phyloP scores from a whole-genome alignment of 129 eudicot genomes.

The Artemisia annua region DNA sequence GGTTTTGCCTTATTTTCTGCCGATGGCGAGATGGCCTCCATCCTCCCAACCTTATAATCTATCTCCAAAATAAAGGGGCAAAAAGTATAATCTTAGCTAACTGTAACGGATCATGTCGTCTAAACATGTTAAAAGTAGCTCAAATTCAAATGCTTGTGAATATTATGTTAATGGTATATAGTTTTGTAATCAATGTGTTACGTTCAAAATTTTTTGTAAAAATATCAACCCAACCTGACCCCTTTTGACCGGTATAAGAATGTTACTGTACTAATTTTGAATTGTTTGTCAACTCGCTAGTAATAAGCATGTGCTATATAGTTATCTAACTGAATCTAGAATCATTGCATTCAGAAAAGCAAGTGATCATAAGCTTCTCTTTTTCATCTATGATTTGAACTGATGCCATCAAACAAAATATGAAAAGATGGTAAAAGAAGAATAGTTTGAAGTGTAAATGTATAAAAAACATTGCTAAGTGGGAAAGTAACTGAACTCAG shows the following conservation, averaged over 20 bases:
- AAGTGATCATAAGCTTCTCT: slow-evolving; percentile 14
- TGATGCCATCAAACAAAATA: not conserved
- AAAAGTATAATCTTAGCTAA: too few species aligned
- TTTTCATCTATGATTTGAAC: slow-evolving; percentile 15
- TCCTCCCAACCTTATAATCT: too few species aligned
- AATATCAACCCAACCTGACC: not conserved
- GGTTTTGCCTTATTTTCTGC: too few species aligned
- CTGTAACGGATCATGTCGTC: too few species aligned
- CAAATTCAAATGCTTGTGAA: too few species aligned
- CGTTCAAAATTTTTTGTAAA: too few species aligned
- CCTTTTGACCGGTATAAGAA: not conserved
- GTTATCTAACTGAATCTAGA: slow-evolving; percentile 14
- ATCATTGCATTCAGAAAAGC: slow-evolving; percentile 21
- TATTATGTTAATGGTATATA: too few species aligned
- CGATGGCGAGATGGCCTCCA: too few species aligned
- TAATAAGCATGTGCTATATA: not conserved
- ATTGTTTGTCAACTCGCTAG: not conserved
- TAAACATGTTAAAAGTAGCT: too few species aligned
- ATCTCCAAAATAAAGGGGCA: too few species aligned
- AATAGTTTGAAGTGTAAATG: slow-evolving; percentile 17
- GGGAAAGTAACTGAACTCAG: slow-evolving; percentile 39
- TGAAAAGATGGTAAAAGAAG: slow-evolving; percentile 22
- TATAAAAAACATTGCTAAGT: slow-evolving; percentile 38
- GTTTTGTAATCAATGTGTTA: too few species aligned
- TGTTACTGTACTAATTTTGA: not conserved